Evolutionary conservation across 2,329 filamentous ascomycete genomes (phyloP).

Genomic region (Ambrosiella xylebori): DNA sequence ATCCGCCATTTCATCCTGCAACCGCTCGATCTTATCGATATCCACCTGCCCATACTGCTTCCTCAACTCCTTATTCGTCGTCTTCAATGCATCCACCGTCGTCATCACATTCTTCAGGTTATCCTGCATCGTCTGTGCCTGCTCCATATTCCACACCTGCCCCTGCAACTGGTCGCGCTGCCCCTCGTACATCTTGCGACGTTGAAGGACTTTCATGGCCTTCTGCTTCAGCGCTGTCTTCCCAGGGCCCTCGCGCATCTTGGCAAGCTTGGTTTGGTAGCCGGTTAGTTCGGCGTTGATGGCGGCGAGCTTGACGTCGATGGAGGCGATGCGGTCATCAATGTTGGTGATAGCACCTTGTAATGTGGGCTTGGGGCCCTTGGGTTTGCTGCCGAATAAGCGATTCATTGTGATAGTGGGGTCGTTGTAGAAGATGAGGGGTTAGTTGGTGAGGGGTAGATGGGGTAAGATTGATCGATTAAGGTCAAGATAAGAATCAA

Average conservation of each 20-base stretch:
- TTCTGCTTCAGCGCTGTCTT: slow-evolving; percentile 88
- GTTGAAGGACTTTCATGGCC: slow-evolving; percentile 82
- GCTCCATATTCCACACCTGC: slow-evolving; percentile 98
- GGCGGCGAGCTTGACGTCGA: slow-evolving; percentile 88
- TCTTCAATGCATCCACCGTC: slow-evolving; percentile 94
- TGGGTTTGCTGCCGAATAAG: slow-evolving; percentile 77
- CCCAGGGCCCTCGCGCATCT: slow-evolving; percentile 90
- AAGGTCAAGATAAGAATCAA: background rate
- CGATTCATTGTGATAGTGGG: slow-evolving; percentile 57
- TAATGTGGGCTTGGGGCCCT: slow-evolving; percentile 78
- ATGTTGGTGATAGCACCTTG: slow-evolving; percentile 69
- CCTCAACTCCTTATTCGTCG: slow-evolving; percentile 78
- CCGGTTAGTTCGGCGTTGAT: slow-evolving; percentile 78
- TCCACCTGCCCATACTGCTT: slow-evolving; percentile 96
- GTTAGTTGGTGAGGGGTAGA: background rate
- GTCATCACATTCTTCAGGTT: slow-evolving; percentile 98
- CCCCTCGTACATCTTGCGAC: slow-evolving; percentile 82
- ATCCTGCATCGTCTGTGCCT: slow-evolving; percentile 95
- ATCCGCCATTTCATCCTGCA: slow-evolving; percentile 99
- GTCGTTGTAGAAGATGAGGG: background rate
- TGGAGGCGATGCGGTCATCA: slow-evolving; percentile 64
- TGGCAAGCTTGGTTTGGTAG: slow-evolving; percentile 73
- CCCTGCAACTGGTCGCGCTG: slow-evolving; percentile 87
- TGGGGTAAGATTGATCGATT: background rate
- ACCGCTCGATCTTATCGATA: slow-evolving; percentile 87